Evolutionary conservation across 177 flowering plant genomes (phyloP), one percentile per base, ranked within the genome.

Genomic region (Telopea speciosissima): DNA sequence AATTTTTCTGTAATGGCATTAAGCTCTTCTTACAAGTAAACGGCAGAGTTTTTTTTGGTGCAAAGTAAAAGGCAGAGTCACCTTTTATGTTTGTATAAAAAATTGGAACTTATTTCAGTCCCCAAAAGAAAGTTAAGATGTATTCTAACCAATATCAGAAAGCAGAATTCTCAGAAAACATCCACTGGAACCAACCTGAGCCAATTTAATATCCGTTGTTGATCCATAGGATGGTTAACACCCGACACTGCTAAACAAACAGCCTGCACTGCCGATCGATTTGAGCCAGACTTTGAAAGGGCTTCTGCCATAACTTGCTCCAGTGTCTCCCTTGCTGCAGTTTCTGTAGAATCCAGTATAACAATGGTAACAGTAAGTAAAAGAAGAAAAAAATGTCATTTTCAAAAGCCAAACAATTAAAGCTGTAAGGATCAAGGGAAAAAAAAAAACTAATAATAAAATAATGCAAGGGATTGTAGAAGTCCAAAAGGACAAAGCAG

Each of bases 241-340:
- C 99, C 99, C 66, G 99, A 92, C 7, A 94, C 85, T 31, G 88
- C 95, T 73, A 94, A 79, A 73, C 97, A 92, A 80, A 94, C 87
- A 80, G 95, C 99, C 63, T 81, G 85, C 73, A 94, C 99, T 66
- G 85, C 88, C 65, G 87, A 86, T 40, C 82, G 77, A 69, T 79
- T 86, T 52, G 83, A 84, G 66, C 88, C 86, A n/a, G 93, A 79
- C 68, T 83, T 83, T 67, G 77, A 76, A 58, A 91, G 88, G 12
- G 92, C 91, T 64, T 90, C 94, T 13, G 89, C 94, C 88, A 93
- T 90, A 66, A 91, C 98, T 44, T 83, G 84, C 78, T 89, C 93
- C 74, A 93, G 58, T 64, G 96, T 87, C 71, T 89, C 89, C 80
- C 90, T 86, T 0, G 97, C 97, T 58, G 89, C 91, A 75, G 67